Evolutionary conservation across 768 basidiomycete genomes (phyloP), one percentile per base, ranked within the genome.

Genomic region (Hypholoma fasciculare): DNA sequence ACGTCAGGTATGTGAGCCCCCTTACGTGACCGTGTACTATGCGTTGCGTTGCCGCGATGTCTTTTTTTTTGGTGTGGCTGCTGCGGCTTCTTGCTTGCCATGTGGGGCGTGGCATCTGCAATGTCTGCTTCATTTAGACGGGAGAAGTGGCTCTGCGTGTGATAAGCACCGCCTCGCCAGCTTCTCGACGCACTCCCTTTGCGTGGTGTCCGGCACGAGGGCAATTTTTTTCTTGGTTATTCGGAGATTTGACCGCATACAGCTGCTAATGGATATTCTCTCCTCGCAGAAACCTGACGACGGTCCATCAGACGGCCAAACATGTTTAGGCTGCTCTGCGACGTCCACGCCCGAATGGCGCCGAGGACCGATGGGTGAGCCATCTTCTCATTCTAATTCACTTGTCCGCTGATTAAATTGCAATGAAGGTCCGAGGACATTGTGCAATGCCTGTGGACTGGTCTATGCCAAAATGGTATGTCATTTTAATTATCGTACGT

Each of bases 281-380:
- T 47, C 38, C 44, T 46, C 17, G 34, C 69, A 71, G 58, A 69
- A 67, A 72, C 73, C 76, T 67, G 83, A 83, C 12, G 78, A 75
- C 51, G 74, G 74, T 54, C 73, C 71, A 56, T 75, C 76, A 60
- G 87, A 88, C 56, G 83, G 83, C 14, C 91, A 92, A 69, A 88
- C 82, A 23, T 94, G 91, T 72, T 77, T 91, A 34, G 92, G 90
- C 34, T 94, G 91, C 74, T 81, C 76, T 65, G 91, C 90, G 60
- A 94, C 92, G 14, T 87, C 90, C 56, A 94, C 91, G 61, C 91
- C 91, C 6, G 91, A 94, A 76, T 94, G 92, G 91, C 79, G 91
- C 54, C 77, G 92, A 61, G 91, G 91, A 1, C 91, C 91, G 13
- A 72, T 93, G 76, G 91, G 90, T 92, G 78, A 73, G 37, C 13